phyloP scores from a whole-genome alignment of 345 rosid species.

The Salix brachista region DNA sequence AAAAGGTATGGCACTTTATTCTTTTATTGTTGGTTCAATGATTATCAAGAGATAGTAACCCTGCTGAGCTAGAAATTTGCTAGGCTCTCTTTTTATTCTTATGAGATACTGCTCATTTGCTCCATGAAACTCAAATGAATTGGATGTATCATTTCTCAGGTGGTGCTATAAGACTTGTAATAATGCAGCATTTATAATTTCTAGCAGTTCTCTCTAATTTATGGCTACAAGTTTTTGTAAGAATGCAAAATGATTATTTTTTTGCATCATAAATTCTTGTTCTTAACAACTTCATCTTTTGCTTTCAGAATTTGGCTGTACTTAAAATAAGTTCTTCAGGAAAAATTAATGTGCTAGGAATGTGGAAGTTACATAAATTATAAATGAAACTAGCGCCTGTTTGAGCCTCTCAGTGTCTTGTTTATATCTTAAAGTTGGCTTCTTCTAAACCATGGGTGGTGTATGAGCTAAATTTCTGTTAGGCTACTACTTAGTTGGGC shows the following conservation, averaged over 20 bases:
- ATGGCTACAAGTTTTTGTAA: not conserved
- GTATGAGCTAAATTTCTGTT: no score
- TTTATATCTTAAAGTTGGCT: no score
- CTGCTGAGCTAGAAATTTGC: not conserved
- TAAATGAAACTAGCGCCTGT: no score
- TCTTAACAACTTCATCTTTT: not conserved
- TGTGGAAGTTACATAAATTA: no score
- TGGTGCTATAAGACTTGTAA: not conserved
- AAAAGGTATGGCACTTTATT: slow-evolving; percentile 48
- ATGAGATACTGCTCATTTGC: not conserved
- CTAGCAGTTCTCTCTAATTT: not conserved
- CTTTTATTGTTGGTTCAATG: not conserved
- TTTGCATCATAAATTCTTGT: not conserved
- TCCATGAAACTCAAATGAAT: not conserved
- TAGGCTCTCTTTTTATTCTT: not conserved
- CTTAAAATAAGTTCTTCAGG: not conserved
- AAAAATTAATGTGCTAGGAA: no score
- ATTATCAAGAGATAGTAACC: not conserved
- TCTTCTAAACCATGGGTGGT: no score
- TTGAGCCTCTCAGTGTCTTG: no score
- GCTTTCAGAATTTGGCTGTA: not conserved
- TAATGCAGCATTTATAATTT: not conserved
- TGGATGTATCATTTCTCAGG: not conserved
- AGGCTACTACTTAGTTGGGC: no score
- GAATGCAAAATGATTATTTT: not conserved